Conservation (phyloP, 805 yeast species). For the Sugiyamaella chiloensis region DNA sequence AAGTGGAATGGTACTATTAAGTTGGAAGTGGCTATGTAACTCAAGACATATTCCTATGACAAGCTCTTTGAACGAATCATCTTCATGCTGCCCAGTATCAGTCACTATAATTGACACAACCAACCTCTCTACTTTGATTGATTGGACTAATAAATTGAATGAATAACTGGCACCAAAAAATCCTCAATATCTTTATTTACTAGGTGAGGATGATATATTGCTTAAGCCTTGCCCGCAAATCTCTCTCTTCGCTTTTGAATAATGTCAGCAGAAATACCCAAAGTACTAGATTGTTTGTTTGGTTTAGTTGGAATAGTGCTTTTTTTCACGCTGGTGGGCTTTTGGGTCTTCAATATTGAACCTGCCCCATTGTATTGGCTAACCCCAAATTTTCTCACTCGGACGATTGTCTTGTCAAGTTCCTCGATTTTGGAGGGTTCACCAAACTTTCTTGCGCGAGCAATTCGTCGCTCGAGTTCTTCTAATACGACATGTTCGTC, state of each 20-base stretch:
- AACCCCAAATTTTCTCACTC: constrained; percentile 78
- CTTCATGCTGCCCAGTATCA: no score
- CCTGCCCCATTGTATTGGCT: constrained; percentile 10
- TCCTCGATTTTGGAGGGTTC: constrained; percentile 44
- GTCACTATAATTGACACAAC: no score
- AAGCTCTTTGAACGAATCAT: no score
- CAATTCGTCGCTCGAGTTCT: constrained; percentile 61
- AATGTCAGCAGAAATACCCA: constrained; percentile 21
- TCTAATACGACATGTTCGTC: constrained; percentile 54
- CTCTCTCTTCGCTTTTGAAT: constrained; percentile 23
- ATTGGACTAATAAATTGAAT: not conserved
- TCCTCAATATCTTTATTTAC: not conserved
- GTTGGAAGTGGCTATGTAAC: no score
- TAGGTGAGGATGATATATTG: not conserved
- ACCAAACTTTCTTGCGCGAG: constrained; percentile 77
- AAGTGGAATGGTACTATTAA: no score
- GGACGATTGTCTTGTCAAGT: constrained; percentile 58
- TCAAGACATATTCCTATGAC: no score
- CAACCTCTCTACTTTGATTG: no score
- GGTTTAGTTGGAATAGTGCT: no score
- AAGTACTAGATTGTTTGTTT: not conserved
- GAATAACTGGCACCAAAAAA: no score
- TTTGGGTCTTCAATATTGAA: not conserved
- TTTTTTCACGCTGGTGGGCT: no score
- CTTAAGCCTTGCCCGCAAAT: constrained; percentile 16